Percentiles rank a stretch among this genome's conserved stretches.
Evolutionary conservation across 2,329 filamentous ascomycete species (phyloP).

Genomic region (Penicillium expansum): DNA sequence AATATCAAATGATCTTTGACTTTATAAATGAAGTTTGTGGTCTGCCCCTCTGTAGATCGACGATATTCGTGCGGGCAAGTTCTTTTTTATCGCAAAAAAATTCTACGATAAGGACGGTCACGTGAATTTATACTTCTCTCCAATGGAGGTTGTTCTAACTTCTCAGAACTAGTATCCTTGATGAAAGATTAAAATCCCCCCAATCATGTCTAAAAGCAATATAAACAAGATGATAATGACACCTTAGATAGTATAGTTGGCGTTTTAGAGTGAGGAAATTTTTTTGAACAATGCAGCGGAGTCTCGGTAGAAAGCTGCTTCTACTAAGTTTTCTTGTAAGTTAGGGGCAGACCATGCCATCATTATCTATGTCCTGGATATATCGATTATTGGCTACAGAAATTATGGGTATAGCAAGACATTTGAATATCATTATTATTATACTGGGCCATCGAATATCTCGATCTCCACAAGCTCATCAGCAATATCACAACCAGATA

Average conservation of each 20-base stretch:
- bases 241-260: neutral
- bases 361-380: neutral
- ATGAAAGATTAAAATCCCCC: neutral
- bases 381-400: neutral
- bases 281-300: neutral
- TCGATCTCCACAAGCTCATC: neutral
- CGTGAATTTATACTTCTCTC: neutral
- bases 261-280: neutral
- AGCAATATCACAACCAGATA: too few relatives aligned
- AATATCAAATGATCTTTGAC: neutral
- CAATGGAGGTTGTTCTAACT: neutral
- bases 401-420: neutral
- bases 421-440: neutral
- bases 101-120: slow-evolving; percentile 1
- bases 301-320: neutral
- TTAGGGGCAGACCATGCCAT: neutral
- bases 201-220: neutral
- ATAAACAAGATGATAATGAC: neutral
- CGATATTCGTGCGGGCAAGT: slow-evolving; percentile 1
- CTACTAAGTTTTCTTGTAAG: neutral
- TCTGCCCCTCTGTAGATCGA: slow-evolving; percentile 10
- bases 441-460: neutral
- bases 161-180: neutral
- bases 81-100: slow-evolving; percentile 6
- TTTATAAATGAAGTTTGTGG: neutral